Conservation (phyloP, 768 basidiomycete species). For the Suillus discolor region DNA sequence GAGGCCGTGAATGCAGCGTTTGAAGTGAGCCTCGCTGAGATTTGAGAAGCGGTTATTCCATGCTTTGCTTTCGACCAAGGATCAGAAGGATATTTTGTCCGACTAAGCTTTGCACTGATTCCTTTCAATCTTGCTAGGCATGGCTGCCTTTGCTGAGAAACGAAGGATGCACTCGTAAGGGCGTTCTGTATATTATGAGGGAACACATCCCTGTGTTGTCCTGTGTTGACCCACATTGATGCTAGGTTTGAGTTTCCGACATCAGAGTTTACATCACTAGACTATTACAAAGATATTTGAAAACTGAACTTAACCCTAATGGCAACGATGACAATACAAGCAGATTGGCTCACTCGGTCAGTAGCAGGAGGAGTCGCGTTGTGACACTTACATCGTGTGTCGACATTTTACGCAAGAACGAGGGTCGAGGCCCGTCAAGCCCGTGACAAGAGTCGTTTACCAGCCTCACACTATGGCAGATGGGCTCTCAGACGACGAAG, state of each 20-base stretch:
- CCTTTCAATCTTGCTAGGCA: constrained; percentile 54
- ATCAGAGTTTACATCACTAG: background rate
- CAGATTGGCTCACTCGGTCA: too few species aligned
- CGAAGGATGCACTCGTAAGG: constrained; percentile 65
- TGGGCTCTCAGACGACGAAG: too few species aligned
- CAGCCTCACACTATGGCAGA: too few species aligned
- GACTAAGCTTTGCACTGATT: constrained; percentile 9
- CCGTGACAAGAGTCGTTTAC: too few species aligned
- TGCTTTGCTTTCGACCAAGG: constrained; percentile 86
- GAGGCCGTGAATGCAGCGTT: constrained; percentile 95
- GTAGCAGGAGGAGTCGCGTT: too few species aligned
- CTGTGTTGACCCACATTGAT: background rate
- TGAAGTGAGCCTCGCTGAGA: constrained; percentile 73
- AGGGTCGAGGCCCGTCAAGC: too few species aligned
- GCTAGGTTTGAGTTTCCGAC: background rate
- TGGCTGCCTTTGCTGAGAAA: constrained; percentile 95
- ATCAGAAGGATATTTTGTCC: constrained; percentile 70
- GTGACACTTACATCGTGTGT: too few species aligned
- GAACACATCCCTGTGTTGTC: background rate
- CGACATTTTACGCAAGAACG: too few species aligned
- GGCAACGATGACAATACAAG: too few species aligned
- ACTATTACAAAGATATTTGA: background rate
- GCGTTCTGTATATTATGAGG: background rate
- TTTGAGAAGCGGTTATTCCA: constrained; percentile 93
- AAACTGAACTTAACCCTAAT: too few species aligned